Evolutionary conservation across 2,329 filamentous ascomycete genomes (phyloP).

Genomic region (Allantophomopsis lycopodina): DNA sequence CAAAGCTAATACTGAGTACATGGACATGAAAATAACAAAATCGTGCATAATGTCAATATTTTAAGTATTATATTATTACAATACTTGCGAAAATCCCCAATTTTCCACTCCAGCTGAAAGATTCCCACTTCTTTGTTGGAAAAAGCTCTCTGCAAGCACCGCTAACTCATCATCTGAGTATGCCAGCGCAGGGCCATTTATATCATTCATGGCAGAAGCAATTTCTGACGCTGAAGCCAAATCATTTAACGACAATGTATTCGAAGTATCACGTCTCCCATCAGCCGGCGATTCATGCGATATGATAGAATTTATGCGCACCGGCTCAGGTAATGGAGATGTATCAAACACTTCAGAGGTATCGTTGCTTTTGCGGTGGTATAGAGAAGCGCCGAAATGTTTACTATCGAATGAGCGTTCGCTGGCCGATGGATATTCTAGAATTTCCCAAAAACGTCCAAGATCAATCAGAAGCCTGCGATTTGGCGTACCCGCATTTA

Average conservation of each 20-base stretch:
- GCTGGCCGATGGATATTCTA: slow-evolving; percentile 29
- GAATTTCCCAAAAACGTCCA: slow-evolving; percentile 31
- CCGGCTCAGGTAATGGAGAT: slow-evolving; percentile 26
- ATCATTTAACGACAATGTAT: slow-evolving; percentile 7
- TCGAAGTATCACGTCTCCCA: slow-evolving; percentile 6
- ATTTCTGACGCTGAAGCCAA: slow-evolving; percentile 12
- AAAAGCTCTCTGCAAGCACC: slow-evolving; percentile 31
- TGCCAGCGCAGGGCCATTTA: slow-evolving; percentile 2
- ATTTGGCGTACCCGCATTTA: slow-evolving; percentile 14
- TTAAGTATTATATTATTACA: no score
- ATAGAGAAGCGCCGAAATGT: slow-evolving; percentile 27
- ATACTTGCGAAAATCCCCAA: background rate
- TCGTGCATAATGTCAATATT: no score
- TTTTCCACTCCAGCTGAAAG: background rate
- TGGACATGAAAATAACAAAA: no score
- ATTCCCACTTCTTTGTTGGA: slow-evolving; percentile 21
- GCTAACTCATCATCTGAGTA: slow-evolving; percentile 27
- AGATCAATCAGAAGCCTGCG: slow-evolving; percentile 28
- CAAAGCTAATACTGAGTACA: no score
- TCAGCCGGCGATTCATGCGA: slow-evolving; percentile 3
- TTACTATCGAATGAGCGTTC: slow-evolving; percentile 20
- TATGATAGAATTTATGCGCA: slow-evolving; percentile 18
- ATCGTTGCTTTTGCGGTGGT: slow-evolving; percentile 12
- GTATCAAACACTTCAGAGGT: slow-evolving; percentile 26
- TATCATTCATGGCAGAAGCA: slow-evolving; percentile 2